phyloP scores from a whole-genome alignment of 1,139 yeast species.

The Lodderomyces beijingensis region DNA sequence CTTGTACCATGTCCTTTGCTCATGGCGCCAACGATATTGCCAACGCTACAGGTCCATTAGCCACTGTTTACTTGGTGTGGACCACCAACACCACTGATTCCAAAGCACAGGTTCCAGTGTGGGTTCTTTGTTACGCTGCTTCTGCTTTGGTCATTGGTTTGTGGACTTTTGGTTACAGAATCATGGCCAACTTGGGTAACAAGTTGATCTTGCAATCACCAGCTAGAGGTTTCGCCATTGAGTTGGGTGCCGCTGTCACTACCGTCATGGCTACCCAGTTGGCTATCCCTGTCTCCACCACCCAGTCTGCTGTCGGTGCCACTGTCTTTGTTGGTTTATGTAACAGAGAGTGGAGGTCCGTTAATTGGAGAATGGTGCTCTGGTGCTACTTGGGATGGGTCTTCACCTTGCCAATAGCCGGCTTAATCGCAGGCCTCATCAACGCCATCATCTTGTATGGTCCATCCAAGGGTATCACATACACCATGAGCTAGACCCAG shows the following conservation, averaged over 20 bases:
- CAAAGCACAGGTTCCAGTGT: conserved; percentile 61
- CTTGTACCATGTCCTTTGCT: conserved; percentile 77
- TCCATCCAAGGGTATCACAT: conserved; percentile 47
- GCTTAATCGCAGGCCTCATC: conserved; percentile 63
- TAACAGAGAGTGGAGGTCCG: conserved; percentile 58
- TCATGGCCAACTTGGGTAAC: conserved; percentile 71
- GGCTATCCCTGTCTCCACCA: conserved; percentile 69
- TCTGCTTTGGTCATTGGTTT: conserved; percentile 63
- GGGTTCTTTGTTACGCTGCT: conserved; percentile 71
- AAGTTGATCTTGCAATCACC: conserved; percentile 75
- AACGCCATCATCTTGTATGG: conserved; percentile 66
- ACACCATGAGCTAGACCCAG: conserved; percentile 14
- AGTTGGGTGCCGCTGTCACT: conserved; percentile 75
- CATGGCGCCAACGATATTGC: conserved; percentile 82
- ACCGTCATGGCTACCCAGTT: conserved; percentile 76
- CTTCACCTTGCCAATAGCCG: conserved; percentile 70
- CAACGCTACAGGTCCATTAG: conserved; percentile 73
- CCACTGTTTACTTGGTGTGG: conserved; percentile 66
- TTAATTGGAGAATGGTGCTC: conserved; percentile 74
- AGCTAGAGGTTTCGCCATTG: conserved; percentile 74
- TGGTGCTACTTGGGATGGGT: conserved; percentile 76
- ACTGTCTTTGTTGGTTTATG: conserved; percentile 73
- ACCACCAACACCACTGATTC: conserved; percentile 40
- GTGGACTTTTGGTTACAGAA: conserved; percentile 71
- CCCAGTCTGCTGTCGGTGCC: conserved; percentile 80